Conservation (phyloP, 1,284 basidiomycete genomes). For the Fomitopsis betulina region DNA sequence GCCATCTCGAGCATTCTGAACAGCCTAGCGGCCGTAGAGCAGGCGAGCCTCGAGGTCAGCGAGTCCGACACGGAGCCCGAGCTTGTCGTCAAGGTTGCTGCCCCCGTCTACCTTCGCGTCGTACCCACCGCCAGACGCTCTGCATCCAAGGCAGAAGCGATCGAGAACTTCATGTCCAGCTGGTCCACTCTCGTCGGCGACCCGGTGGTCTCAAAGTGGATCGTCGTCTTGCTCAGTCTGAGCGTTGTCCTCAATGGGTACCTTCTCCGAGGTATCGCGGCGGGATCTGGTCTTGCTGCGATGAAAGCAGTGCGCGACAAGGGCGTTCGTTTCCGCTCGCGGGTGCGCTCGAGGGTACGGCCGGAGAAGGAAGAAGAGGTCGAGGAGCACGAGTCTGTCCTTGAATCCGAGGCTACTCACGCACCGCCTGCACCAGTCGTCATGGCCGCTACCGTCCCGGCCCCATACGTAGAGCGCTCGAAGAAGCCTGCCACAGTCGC, state of each 20-base stretch:
- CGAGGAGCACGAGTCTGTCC: slow-evolving; percentile 13
- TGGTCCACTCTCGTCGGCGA: slow-evolving; percentile 97
- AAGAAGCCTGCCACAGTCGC: slow-evolving; percentile 18
- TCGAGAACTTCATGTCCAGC: slow-evolving; percentile 89
- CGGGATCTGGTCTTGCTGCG: slow-evolving; percentile 26
- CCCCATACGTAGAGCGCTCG: slow-evolving; percentile 15
- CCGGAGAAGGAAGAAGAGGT: slow-evolving; percentile 24
- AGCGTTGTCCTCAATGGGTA: slow-evolving; percentile 94
- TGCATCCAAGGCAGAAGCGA: slow-evolving; percentile 28
- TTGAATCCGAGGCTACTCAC: neutral
- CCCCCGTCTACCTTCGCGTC: slow-evolving; percentile 60
- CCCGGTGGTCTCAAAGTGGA: slow-evolving; percentile 94
- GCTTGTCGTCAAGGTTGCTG: slow-evolving; percentile 69
- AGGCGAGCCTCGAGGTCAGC: slow-evolving; percentile 23
- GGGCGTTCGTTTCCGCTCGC: slow-evolving; percentile 26
- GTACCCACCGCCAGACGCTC: slow-evolving; percentile 28
- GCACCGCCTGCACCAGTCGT: slow-evolving; percentile 11
- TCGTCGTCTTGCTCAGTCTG: slow-evolving; percentile 83
- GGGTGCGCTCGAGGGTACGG: slow-evolving; percentile 17
- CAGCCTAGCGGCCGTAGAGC: slow-evolving; percentile 45
- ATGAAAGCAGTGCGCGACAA: slow-evolving; percentile 21
- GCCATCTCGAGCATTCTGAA: slow-evolving; percentile 58
- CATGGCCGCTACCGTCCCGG: slow-evolving; percentile 15
- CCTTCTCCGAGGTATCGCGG: slow-evolving; percentile 78
- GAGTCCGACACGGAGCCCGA: slow-evolving; percentile 27